These are phyloP conservation scores for Aspergillus costaricaensis DNA, from an alignment of 2,329 filamentous ascomycete species.

Conservation along the genomic window DNA sequence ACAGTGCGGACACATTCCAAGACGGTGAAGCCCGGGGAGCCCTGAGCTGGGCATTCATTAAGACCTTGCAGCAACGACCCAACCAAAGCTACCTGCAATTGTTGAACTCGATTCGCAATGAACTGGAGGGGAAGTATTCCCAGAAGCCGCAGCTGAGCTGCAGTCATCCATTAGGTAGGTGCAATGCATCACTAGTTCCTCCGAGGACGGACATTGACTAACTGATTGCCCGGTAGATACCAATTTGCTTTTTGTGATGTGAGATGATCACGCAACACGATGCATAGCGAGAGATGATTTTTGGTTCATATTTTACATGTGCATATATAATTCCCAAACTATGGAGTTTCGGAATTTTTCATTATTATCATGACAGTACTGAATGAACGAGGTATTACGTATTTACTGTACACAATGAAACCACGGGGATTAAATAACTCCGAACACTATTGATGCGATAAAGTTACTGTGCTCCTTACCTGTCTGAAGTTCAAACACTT, in stretches of 20 bases:
- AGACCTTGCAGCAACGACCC: conserved; percentile 81
- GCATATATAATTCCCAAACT: background rate
- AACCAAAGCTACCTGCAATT: conserved; percentile 94
- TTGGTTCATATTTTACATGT: background rate
- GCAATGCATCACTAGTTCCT: conserved; percentile 7
- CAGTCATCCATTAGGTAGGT: conserved; percentile 90
- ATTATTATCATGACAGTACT: background rate
- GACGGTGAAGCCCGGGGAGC: conserved; percentile 87
- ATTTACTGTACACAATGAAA: background rate
- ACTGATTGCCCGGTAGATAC: conserved; percentile 52
- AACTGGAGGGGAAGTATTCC: conserved; percentile 81
- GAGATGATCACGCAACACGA: conserved; percentile 20
- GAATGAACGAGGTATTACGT: background rate
- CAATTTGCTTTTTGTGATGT: conserved; percentile 69
- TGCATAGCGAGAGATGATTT: background rate
- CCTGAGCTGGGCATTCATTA: conserved; percentile 97
- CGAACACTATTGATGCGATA: too few relatives aligned
- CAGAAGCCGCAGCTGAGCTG: conserved; percentile 97
- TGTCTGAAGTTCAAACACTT: too few relatives aligned
- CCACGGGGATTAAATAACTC: too few relatives aligned
- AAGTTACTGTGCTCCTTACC: too few relatives aligned
- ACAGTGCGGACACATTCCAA: conserved; percentile 86
- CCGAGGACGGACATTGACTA: background rate
- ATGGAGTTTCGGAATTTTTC: background rate
- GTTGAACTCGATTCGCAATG: conserved; percentile 88